Base-by-base conservation (phyloP, 257 asterid genomes). In the Forsythia viridissima region DNA sequence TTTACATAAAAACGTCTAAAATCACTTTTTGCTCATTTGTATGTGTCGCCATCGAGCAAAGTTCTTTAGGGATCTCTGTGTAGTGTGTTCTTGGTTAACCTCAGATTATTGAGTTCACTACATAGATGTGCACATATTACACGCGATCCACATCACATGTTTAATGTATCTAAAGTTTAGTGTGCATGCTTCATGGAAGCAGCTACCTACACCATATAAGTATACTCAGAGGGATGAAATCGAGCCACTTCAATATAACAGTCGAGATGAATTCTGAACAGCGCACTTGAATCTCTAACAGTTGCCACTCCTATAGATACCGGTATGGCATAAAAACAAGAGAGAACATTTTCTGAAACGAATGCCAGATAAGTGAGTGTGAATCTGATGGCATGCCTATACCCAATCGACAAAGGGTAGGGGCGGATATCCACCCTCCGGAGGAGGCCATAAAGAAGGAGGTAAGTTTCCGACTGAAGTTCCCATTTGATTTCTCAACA, bases 381-480 rank as follows among this genome's bases (percentile, higher is more conserved):
- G 55, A 11, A 46, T 8, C 55, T 46, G 74, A 70, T n/a, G 43
- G 52, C 68, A 84, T 24, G 43, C 69, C 85, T 93, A 95, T 86
- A 98, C 97, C 99, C 98, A 93, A 42, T 96, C 96, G 43, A 93
- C 76, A 75, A 89, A 92, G n/a, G 97, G 96, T 48, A 88, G 84
- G 78, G 89, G 88, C 48, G 90, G 95, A 84, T 90, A 90, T 78
- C 98, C 99, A 72, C 95, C 90, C 72, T 90, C 96, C 9, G 98
- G 98, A 67, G 98, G 97, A 80, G 97, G 99, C 92, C 90, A 90
- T 73, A 93, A 74, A 0, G 98, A 96, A 42, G 99, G 96, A 80
- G 98, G 98, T 55, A 93, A 86, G 80, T 88, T 93, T 66, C 93
- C 84, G 72, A 86, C 72, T 13, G 94, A 85, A 76, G 85, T 57